phyloP scores from a whole-genome alignment of 495 filamentous ascomycete genomes.

The Pyrenula massariospora region DNA sequence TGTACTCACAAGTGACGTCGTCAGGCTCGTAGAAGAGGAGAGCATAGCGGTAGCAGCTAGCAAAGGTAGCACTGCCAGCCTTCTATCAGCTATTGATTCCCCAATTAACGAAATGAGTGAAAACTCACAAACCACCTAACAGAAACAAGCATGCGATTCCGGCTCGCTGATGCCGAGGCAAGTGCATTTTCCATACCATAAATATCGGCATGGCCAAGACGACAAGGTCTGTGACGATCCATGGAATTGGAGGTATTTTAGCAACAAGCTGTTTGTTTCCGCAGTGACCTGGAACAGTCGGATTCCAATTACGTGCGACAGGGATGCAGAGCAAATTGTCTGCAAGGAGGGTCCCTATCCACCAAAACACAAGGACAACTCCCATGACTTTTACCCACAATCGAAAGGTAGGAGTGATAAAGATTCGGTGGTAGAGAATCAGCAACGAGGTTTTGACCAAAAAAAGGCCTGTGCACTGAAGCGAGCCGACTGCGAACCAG shows the following conservation, averaged over 20 bases:
- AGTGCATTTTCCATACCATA: not conserved
- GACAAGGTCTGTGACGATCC: not conserved
- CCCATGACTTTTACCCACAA: not conserved
- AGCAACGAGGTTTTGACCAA: not conserved
- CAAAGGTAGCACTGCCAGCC: not conserved
- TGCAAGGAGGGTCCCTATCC: not conserved
- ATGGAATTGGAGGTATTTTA: not conserved
- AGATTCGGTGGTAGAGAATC: not conserved
- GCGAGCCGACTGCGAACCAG: constrained; percentile 7
- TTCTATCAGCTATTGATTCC: not conserved
- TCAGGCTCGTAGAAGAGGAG: not conserved
- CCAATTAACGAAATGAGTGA: not conserved
- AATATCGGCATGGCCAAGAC: not conserved
- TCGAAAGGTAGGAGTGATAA: not conserved
- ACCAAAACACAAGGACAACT: not conserved
- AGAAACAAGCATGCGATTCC: not conserved
- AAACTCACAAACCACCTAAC: not conserved
- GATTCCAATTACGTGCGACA: not conserved
- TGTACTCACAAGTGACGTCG: not conserved
- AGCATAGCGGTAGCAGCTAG: not conserved
- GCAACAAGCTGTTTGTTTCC: not conserved
- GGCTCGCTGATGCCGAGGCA: not conserved
- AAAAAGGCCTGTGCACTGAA: constrained; percentile 3
- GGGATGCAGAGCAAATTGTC: not conserved
- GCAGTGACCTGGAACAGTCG: not conserved